A percentile compares a stretch with the other conserved stretches of the same genome.
Evolutionary conservation across 805 yeast genomes (phyloP).

Genomic region (Ogataea pini): DNA sequence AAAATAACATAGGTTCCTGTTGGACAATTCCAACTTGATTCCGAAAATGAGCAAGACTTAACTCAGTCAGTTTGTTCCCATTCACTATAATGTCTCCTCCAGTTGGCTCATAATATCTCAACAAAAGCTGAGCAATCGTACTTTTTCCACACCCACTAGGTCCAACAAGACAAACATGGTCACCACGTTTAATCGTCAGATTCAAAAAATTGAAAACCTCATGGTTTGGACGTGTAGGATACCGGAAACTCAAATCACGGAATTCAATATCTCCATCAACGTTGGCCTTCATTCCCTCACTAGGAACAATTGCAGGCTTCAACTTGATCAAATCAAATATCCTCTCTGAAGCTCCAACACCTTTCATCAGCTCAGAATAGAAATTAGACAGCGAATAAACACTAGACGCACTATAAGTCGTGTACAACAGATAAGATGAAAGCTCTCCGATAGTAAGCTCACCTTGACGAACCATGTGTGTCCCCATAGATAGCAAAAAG

Average conservation of each 20-base stretch:
- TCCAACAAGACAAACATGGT: slow-evolving; percentile 90
- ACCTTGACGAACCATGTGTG: slow-evolving; percentile 76
- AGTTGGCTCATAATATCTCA: slow-evolving; percentile 81
- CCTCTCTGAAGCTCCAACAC: slow-evolving; percentile 93
- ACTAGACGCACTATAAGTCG: slow-evolving; percentile 91
- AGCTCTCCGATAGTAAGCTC: slow-evolving; percentile 83
- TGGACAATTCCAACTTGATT: slow-evolving; percentile 83
- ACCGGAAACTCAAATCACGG: slow-evolving; percentile 63
- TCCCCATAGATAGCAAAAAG: slow-evolving; percentile 78
- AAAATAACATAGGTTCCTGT: slow-evolving; percentile 87
- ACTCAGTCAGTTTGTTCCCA: slow-evolving; percentile 57
- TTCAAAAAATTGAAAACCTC: slow-evolving; percentile 61
- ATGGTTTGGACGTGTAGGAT: slow-evolving; percentile 82
- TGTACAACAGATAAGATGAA: slow-evolving; percentile 92
- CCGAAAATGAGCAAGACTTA: slow-evolving; percentile 74
- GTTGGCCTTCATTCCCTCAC: slow-evolving; percentile 54
- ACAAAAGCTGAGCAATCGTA: slow-evolving; percentile 74
- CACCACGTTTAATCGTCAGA: slow-evolving; percentile 70
- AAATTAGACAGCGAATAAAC: slow-evolving; percentile 88
- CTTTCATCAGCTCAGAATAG: slow-evolving; percentile 94
- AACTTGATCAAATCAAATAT: slow-evolving; percentile 84
- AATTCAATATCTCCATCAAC: slow-evolving; percentile 62
- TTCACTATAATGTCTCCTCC: slow-evolving; percentile 67
- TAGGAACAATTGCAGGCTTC: slow-evolving; percentile 68
- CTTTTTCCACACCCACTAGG: slow-evolving; percentile 98